Percentiles rank a stretch among this genome's conserved stretches.
Conservation (phyloP, 139 green algal species). For the Tetratostichococcus sp. region DNA sequence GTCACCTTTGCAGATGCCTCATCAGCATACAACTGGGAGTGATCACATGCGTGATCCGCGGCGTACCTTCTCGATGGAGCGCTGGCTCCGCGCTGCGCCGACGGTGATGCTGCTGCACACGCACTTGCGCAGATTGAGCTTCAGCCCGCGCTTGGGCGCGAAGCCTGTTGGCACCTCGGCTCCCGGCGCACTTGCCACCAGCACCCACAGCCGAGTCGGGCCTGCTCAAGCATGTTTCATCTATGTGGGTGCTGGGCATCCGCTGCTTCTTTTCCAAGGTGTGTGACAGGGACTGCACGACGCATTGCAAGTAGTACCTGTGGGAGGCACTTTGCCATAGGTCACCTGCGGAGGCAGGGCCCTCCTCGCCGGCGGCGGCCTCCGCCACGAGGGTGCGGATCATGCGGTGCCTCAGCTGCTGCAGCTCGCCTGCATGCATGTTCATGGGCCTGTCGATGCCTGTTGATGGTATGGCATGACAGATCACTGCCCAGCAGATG, state of each 20-base stretch:
- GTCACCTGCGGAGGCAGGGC: neutral
- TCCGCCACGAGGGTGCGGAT: neutral
- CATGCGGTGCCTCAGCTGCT: neutral
- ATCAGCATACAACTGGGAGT: too few species aligned
- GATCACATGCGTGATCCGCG: too few species aligned
- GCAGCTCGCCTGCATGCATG: neutral
- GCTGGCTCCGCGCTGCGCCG: neutral
- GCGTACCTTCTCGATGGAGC: neutral
- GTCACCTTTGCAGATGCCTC: too few species aligned
- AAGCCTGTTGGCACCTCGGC: neutral
- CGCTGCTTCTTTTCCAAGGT: too few species aligned
- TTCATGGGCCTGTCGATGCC: neutral
- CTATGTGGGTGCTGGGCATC: too few species aligned
- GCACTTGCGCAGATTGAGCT: constrained; percentile 2
- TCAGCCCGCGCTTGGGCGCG: neutral
- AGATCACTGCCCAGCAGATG: too few species aligned
- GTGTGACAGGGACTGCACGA: too few species aligned
- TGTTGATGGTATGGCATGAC: neutral
- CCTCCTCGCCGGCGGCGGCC: neutral
- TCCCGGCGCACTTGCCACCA: neutral
- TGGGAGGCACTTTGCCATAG: too few species aligned
- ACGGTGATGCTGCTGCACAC: neutral
- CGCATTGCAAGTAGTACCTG: too few species aligned
- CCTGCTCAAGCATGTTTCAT: neutral
- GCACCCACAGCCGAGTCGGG: neutral